phyloP scores from a whole-genome alignment of 2,329 filamentous ascomycete species.

The Gremmenia infestans region DNA sequence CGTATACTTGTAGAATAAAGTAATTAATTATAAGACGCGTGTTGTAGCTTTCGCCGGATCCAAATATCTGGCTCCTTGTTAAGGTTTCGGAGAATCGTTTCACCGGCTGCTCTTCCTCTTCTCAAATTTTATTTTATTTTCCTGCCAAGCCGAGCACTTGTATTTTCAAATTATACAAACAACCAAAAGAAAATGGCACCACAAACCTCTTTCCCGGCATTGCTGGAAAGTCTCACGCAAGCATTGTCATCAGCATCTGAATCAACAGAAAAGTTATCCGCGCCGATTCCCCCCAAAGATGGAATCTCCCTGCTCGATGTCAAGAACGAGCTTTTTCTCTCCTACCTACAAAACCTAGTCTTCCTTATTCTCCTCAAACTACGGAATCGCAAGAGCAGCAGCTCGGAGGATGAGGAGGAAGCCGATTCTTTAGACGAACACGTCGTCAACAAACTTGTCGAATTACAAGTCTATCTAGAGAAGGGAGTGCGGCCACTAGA shows the following conservation, averaged over 20 bases:
- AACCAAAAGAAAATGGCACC: conserved; percentile 40
- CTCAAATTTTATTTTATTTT: background rate
- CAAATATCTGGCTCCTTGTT: conserved; percentile 7
- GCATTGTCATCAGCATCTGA: conserved; percentile 58
- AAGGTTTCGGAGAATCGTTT: conserved; percentile 12
- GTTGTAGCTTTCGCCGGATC: background rate
- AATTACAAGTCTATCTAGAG: conserved; percentile 87
- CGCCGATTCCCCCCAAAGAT: conserved; percentile 68
- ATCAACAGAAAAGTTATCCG: conserved; percentile 56
- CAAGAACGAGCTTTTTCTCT: conserved; percentile 95
- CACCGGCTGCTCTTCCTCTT: background rate
- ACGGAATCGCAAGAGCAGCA: conserved; percentile 44
- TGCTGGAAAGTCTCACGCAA: conserved; percentile 51
- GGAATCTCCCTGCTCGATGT: conserved; percentile 92
- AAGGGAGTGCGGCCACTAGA: conserved; percentile 88
- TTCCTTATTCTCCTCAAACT: conserved; percentile 82
- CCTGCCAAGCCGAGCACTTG: background rate
- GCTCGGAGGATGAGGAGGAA: conserved; percentile 33
- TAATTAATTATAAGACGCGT: background rate
- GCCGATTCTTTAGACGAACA: conserved; percentile 51
- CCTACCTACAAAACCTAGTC: conserved; percentile 90
- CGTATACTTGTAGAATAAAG: background rate
- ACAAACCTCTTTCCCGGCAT: conserved; percentile 43
- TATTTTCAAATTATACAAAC: background rate
- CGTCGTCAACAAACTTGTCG: conserved; percentile 80